Conservation (phyloP, 164 flowering plant species). For the Vitis cinerea region DNA sequence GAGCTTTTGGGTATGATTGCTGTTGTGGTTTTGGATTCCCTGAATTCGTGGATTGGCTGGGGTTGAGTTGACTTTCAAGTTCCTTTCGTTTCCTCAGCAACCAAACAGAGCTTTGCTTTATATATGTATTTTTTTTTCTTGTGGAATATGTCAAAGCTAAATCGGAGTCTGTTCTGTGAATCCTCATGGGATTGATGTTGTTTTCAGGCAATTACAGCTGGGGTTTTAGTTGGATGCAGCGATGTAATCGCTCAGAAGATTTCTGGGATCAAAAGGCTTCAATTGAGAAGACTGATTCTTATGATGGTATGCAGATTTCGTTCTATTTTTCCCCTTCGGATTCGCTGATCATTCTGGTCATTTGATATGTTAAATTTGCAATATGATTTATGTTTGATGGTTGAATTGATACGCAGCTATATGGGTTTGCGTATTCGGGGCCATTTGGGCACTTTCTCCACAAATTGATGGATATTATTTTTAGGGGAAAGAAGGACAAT, state of each 20-base stretch:
- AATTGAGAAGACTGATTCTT: constrained; percentile 64
- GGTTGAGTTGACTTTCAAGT: too few species aligned
- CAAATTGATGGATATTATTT: constrained; percentile 69
- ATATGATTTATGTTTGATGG: neutral
- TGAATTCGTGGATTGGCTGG: too few species aligned
- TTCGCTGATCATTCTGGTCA: neutral
- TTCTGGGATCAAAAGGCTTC: constrained; percentile 73
- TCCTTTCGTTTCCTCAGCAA: too few species aligned
- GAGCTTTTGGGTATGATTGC: too few species aligned
- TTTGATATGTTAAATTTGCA: neutral
- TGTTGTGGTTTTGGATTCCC: too few species aligned
- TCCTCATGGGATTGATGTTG: constrained; percentile 7
- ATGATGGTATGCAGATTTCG: constrained; percentile 43
- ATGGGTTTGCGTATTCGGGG: constrained; percentile 71
- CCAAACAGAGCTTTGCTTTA: too few species aligned
- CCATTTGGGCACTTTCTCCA: constrained; percentile 87
- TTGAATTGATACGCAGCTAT: constrained; percentile 48
- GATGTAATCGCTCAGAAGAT: constrained; percentile 77
- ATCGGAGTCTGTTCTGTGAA: neutral
- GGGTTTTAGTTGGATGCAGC: constrained; percentile 64
- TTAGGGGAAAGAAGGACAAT: constrained; percentile 64
- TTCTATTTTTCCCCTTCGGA: neutral
- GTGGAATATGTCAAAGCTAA: neutral
- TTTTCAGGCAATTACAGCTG: constrained; percentile 70
- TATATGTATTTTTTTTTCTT: neutral